These are phyloP conservation scores for Hanseniaspora vineae DNA, from an alignment of 805 yeast species.

Conservation along the genomic window DNA sequence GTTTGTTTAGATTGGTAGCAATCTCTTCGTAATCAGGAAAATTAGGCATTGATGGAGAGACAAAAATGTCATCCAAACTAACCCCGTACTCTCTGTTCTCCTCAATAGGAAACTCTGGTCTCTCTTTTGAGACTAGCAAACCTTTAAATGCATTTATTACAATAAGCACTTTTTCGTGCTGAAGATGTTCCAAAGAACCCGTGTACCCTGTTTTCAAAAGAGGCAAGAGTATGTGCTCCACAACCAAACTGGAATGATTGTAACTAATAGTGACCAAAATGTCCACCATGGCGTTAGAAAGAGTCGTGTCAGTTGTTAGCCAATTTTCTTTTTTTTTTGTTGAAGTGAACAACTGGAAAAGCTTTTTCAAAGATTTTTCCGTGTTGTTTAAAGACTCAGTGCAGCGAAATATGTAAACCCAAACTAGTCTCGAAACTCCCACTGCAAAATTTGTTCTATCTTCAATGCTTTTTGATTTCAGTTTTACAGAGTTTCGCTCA, in stretches of 20 bases:
- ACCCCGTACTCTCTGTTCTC: constrained; percentile 21
- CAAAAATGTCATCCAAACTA: constrained; percentile 22
- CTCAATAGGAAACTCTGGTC: constrained; percentile 63
- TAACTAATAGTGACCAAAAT: constrained; percentile 67
- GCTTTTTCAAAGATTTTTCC: constrained; percentile 56
- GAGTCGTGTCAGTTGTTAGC: constrained; percentile 49
- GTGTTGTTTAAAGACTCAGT: constrained; percentile 85
- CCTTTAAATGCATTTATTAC: constrained; percentile 60
- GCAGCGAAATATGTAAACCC: constrained; percentile 83
- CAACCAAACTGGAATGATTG: constrained; percentile 61
- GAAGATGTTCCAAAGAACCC: constrained; percentile 47
- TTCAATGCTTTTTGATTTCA: constrained; percentile 47
- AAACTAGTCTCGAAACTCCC: constrained; percentile 59
- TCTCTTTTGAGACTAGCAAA: constrained; percentile 52
- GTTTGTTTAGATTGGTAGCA: constrained; percentile 38
- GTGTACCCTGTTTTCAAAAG: constrained; percentile 49
- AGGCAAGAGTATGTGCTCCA: constrained; percentile 69
- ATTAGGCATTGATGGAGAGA: constrained; percentile 18
- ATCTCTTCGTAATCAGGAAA: constrained; percentile 56
- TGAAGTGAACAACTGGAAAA: constrained; percentile 45
- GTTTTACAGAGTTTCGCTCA: constrained; percentile 45
- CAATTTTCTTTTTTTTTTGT: constrained; percentile 60
- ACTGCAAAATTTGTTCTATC: constrained; percentile 45
- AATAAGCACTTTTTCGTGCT: constrained; percentile 59
- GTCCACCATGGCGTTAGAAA: constrained; percentile 57